Evolutionary conservation across 1,284 basidiomycete genomes (phyloP).

Genomic region (Tetrapyrgos nigripes): DNA sequence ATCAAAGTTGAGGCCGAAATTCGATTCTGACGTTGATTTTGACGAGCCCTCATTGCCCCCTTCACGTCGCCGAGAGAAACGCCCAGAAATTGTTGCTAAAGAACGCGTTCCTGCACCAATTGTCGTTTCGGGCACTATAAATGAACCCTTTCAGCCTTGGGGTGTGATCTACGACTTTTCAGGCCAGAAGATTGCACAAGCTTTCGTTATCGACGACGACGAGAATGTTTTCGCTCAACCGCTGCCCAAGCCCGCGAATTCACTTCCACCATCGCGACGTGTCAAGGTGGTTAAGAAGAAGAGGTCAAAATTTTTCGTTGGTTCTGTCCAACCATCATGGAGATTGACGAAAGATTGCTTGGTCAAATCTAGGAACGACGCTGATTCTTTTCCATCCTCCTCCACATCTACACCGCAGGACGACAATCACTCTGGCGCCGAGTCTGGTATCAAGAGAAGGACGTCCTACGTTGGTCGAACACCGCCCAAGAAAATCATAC

Average conservation of each 20-base stretch:
- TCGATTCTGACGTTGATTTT: neutral
- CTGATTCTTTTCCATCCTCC: neutral
- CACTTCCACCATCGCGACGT: neutral
- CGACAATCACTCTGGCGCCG: no score
- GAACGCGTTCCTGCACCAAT: neutral
- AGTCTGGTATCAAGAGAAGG: neutral
- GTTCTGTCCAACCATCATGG: slow-evolving; percentile 35
- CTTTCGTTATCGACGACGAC: neutral
- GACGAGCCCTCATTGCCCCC: neutral
- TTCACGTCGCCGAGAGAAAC: neutral
- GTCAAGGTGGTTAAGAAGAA: neutral
- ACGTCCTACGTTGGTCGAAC: neutral
- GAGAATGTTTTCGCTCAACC: neutral
- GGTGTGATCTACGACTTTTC: slow-evolving; percentile 4
- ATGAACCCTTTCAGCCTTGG: neutral
- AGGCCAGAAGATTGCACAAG: slow-evolving; percentile 5
- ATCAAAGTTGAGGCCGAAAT: neutral
- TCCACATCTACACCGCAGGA: neutral
- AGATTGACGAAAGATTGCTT: slow-evolving; percentile 22
- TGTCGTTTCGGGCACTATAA: neutral
- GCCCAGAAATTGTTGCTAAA: neutral
- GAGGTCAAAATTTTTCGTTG: slow-evolving; percentile 29
- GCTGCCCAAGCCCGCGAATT: neutral
- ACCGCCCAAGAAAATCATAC: neutral
- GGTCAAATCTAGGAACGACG: slow-evolving; percentile 15